Base-by-base conservation (phyloP, 164 flowering plant species). In the Magnolia kwangsiensis region DNA sequence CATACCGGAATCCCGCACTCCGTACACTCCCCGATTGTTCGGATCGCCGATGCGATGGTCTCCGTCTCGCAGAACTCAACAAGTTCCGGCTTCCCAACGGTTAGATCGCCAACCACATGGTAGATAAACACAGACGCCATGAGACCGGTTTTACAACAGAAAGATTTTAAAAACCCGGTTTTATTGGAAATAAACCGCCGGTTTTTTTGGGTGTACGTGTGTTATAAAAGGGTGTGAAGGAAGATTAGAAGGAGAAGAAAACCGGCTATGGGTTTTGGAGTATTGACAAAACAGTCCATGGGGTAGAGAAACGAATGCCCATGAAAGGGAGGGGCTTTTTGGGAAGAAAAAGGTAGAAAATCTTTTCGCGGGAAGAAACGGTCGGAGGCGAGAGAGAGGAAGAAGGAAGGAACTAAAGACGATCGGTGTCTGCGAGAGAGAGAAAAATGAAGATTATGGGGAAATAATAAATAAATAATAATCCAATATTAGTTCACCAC, bases 71-170 rank as follows among this genome's bases (percentile, higher is more conserved):
- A 63, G 74, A 96, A 94, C 78, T 96, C 99, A 27, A 85, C 89
- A 81, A 96, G 74, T 82, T 89, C 95, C 3, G 97, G 98, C 82
- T 96, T 94, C 76, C 97, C 99, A 69, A 94, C 98, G 58, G 99
- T 96, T 83, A 96, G 90, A 88, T 96, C 98, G 7, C 98, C 99
- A 49, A 94, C 94, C 65, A 94, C 98, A 73, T 94, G 98, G 77
- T 92, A 88, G 64, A 96, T 69, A 75, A 96, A 92, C 82, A 96
- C 96, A 29, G 99, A 88, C 5, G 99, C 95, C 99, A 93, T 93
- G 50, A 72, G 69, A 23, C 45, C 14, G 59, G 50, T 59, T 63
- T 31, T 11, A 7, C 9, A 24, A 2, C 9, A 55, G 16, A 55
- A 55, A 16, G 61, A 11, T 3, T 8, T 7, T 7, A 37, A 37